phyloP scores from a whole-genome alignment of 177 flowering plant species.

The Telopea speciosissima region DNA sequence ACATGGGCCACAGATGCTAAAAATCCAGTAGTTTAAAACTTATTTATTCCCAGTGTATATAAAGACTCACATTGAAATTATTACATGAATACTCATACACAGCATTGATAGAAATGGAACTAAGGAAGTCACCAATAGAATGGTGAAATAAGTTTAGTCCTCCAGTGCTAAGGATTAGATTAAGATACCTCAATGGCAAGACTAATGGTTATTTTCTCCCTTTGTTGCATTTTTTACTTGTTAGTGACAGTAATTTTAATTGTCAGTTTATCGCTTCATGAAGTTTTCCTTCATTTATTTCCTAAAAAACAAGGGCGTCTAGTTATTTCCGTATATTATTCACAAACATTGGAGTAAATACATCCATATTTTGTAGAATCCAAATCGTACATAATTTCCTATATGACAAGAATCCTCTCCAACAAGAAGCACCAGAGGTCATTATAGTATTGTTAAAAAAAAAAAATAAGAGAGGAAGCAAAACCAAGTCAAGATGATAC shows the following conservation, averaged over 20 bases:
- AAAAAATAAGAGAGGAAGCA: slow-evolving; percentile 50
- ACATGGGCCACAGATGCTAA: neutral
- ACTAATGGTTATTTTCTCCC: neutral
- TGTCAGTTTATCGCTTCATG: neutral
- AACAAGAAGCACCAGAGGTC: no score
- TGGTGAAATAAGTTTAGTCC: neutral
- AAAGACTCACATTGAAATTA: neutral
- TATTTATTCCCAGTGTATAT: neutral
- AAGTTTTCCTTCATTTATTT: neutral
- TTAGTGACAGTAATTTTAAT: slow-evolving; percentile 5
- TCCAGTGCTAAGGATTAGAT: neutral
- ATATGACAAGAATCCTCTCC: neutral
- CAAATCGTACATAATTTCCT: no score
- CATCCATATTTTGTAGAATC: no score
- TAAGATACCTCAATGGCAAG: neutral
- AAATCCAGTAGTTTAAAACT: neutral
- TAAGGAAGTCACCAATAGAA: neutral
- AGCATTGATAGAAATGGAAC: neutral
- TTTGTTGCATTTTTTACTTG: neutral
- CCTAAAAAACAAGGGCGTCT: neutral
- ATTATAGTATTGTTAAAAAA: slow-evolving; percentile 18
- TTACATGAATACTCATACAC: neutral
- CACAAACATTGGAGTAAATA: neutral
- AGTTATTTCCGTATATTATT: neutral
- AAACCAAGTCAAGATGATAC: slow-evolving; percentile 15